phyloP scores from a whole-genome alignment of 2,329 filamentous ascomycete genomes.

The Graphilbum ipis-grandicollis region DNA sequence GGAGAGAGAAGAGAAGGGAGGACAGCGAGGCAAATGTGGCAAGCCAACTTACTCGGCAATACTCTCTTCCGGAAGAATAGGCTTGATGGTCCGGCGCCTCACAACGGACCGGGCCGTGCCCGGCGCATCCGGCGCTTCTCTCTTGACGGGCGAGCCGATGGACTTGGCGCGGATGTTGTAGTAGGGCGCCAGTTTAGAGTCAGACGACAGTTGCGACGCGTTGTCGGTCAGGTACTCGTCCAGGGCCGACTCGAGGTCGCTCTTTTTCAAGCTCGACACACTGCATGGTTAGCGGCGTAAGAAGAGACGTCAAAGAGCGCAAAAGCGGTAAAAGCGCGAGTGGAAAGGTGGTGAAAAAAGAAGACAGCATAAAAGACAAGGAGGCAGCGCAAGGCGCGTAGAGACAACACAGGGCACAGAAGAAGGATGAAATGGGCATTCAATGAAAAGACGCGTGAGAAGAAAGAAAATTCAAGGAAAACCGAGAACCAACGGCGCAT shows the following conservation, averaged over 20 bases:
- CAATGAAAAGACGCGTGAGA: neutral
- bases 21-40: neutral
- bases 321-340: neutral
- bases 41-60: constrained; percentile 23
- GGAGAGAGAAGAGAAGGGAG: neutral
- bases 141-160: constrained; percentile 44
- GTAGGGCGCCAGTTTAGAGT: constrained; percentile 54
- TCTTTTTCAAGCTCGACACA: constrained; percentile 55
- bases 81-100: neutral
- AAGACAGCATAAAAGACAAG: neutral
- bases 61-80: constrained; percentile 19
- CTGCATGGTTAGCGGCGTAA: constrained; percentile 22
- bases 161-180: constrained; percentile 50
- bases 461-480: neutral
- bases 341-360: neutral
- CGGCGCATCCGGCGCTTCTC: constrained; percentile 28
- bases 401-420: neutral
- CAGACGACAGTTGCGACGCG: constrained; percentile 41
- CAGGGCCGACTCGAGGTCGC: constrained; percentile 58
- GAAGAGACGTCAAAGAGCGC: neutral
- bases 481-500: neutral
- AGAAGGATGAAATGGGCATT: neutral
- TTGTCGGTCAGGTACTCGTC: constrained; percentile 59
- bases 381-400: neutral
- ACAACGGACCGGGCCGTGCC: constrained; percentile 20